These are phyloP conservation scores for Pontederia paniculata DNA, from an alignment of 176 grass and related monocot genomes.

Conservation along the genomic window DNA sequence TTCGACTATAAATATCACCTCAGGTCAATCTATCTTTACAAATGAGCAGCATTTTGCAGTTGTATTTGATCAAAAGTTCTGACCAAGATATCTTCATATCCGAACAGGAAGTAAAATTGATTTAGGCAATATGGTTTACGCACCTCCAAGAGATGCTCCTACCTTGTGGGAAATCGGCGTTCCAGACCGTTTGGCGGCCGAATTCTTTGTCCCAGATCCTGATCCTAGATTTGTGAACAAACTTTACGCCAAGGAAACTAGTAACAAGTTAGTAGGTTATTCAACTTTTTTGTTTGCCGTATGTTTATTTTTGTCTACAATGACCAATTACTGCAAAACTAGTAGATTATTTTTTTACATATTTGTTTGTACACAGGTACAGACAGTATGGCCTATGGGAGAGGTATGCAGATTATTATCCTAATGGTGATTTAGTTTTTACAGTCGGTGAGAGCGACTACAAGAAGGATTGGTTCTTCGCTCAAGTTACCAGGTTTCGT, in stretches of 20 bases:
- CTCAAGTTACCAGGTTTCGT: constrained; percentile 72
- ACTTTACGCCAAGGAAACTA: constrained; percentile 58
- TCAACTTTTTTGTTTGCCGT: too few species aligned
- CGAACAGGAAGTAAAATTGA: constrained; percentile 44
- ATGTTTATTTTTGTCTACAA: background rate
- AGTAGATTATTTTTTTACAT: constrained; percentile 16
- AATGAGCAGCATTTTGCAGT: background rate
- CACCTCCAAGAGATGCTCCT: constrained; percentile 70
- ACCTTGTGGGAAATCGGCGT: constrained; percentile 81
- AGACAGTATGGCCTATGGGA: constrained; percentile 89
- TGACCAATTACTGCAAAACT: background rate
- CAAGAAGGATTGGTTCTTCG: constrained; percentile 73
- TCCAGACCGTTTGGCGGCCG: constrained; percentile 53
- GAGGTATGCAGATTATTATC: constrained; percentile 67
- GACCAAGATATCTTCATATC: background rate
- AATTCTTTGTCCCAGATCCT: constrained; percentile 79
- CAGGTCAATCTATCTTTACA: constrained; percentile 32
- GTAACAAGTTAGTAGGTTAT: constrained; percentile 17
- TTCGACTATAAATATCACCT: constrained; percentile 33
- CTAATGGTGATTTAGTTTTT: constrained; percentile 49
- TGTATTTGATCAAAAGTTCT: background rate
- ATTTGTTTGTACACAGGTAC: constrained; percentile 27
- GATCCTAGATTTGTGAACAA: constrained; percentile 57
- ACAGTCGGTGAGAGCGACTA: constrained; percentile 61
- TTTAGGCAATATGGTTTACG: constrained; percentile 54